Percentiles rank a stretch among this genome's conserved stretches.
phyloP scores from a whole-genome alignment of 495 filamentous ascomycete genomes.

The Chaetomium fimeti region DNA sequence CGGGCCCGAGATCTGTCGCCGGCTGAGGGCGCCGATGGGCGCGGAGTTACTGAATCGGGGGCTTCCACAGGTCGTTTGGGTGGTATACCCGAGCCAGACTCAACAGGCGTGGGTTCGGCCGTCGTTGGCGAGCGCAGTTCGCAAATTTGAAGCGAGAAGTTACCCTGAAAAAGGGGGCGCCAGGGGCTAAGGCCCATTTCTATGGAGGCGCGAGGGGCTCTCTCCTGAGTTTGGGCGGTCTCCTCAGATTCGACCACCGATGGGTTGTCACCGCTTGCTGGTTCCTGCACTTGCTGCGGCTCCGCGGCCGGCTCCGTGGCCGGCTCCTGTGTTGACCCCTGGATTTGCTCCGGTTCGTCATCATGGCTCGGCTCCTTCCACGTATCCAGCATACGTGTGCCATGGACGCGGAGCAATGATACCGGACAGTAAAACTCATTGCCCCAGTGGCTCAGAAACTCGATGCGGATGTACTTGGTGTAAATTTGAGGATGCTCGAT shows the following conservation, averaged over 20 bases:
- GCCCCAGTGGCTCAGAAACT: constrained; percentile 91
- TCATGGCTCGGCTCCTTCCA: constrained; percentile 62
- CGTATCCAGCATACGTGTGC: constrained; percentile 94
- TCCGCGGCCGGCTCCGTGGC: constrained; percentile 36
- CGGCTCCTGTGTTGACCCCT: constrained; percentile 29
- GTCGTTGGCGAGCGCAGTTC: constrained; percentile 32
- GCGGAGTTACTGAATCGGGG: constrained; percentile 13
- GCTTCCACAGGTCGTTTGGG: constrained; percentile 8
- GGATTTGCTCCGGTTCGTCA: constrained; percentile 44
- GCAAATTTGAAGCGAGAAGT: constrained; percentile 26
- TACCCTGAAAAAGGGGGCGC: constrained; percentile 26
- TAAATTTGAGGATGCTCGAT: constrained; percentile 92
- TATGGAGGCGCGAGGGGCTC: background rate
- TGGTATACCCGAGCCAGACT: constrained; percentile 11
- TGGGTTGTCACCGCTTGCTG: background rate
- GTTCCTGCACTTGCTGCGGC: constrained; percentile 32
- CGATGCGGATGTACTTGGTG: constrained; percentile 86
- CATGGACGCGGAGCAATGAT: constrained; percentile 86
- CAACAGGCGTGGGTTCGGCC: constrained; percentile 30
- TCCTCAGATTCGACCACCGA: constrained; percentile 17
- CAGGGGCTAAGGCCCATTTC: constrained; percentile 35
- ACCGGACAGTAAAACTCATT: constrained; percentile 95
- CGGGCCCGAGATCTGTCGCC: constrained; percentile 13
- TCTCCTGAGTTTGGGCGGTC: constrained; percentile 15
- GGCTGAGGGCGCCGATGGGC: constrained; percentile 14